Percentiles rank a stretch among this genome's conserved stretches.
phyloP scores from a whole-genome alignment of 148 eudicot genomes.

The Cornus kousa region DNA sequence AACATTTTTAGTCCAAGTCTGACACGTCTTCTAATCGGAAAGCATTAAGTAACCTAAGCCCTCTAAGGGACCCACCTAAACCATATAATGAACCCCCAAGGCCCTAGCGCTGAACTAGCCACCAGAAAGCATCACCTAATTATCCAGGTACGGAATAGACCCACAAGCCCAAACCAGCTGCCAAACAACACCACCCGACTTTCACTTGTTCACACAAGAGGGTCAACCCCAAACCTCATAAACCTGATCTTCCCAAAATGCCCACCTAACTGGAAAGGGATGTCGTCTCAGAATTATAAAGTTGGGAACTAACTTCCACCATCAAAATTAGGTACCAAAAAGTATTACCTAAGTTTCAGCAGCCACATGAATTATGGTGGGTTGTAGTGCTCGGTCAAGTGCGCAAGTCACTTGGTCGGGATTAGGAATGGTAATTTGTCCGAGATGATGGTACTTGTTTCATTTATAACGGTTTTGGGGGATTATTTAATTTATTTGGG shows the following conservation, averaged over 20 bases:
- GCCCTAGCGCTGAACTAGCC: neutral
- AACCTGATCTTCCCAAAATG: neutral
- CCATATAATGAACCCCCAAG: too few relatives aligned
- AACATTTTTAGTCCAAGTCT: too few relatives aligned
- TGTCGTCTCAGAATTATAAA: neutral
- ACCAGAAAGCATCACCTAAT: conserved; percentile 1
- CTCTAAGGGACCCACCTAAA: too few relatives aligned
- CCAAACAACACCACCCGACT: neutral
- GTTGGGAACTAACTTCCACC: neutral
- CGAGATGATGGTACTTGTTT: too few relatives aligned
- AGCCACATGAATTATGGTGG: neutral
- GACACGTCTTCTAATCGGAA: too few relatives aligned
- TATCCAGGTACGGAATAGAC: neutral
- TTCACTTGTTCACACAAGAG: neutral
- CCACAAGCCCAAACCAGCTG: neutral
- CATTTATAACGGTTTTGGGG: too few relatives aligned
- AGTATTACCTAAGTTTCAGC: conserved; percentile 10
- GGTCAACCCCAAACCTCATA: neutral
- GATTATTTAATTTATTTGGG: too few relatives aligned
- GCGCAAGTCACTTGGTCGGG: too few relatives aligned
- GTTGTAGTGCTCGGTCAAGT: too few relatives aligned
- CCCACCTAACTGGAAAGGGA: conserved; percentile 5
- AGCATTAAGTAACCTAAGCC: too few relatives aligned
- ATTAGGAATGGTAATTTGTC: too few relatives aligned
- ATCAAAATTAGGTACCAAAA: neutral